These are phyloP conservation scores for Komagataella pastoris DNA, from an alignment of 805 yeast genomes.

Conservation along the genomic window DNA sequence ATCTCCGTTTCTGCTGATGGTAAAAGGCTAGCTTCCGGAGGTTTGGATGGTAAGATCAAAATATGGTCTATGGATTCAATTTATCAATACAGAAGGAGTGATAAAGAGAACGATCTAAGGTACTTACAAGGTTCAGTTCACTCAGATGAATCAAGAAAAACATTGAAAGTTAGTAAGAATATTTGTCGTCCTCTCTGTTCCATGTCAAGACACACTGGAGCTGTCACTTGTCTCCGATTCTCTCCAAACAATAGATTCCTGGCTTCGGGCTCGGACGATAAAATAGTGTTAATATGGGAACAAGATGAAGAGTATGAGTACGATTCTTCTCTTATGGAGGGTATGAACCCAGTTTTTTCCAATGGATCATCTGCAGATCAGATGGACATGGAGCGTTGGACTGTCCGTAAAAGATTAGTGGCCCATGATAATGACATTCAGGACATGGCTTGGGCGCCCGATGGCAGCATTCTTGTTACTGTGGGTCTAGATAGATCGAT, in stretches of 20 bases:
- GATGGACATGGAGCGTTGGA: slow-evolving; percentile 84
- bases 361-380: slow-evolving; percentile 19
- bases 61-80: slow-evolving; percentile 70
- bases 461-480: slow-evolving; percentile 76
- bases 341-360: not conserved
- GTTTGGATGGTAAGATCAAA: slow-evolving; percentile 81
- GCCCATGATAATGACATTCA: slow-evolving; percentile 98
- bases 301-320: slow-evolving; percentile 50
- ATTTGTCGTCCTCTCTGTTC: slow-evolving; percentile 60
- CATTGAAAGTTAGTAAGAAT: slow-evolving; percentile 12
- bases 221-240: slow-evolving; percentile 86
- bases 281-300: slow-evolving; percentile 86
- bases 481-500: slow-evolving; percentile 92
- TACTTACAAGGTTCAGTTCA: not conserved
- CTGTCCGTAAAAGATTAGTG: slow-evolving; percentile 79
- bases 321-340: slow-evolving; percentile 3
- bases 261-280: slow-evolving; percentile 94
- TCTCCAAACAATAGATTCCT: slow-evolving; percentile 85
- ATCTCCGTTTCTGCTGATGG: slow-evolving; percentile 76
- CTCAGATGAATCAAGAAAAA: slow-evolving; percentile 5
- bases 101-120: not conserved
- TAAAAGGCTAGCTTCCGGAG: slow-evolving; percentile 81
- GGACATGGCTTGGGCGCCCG: slow-evolving; percentile 97
- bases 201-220: slow-evolving; percentile 94
- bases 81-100: slow-evolving; percentile 19